phyloP scores from a whole-genome alignment of 768 basidiomycete species.

The Lactarius hatsudake region DNA sequence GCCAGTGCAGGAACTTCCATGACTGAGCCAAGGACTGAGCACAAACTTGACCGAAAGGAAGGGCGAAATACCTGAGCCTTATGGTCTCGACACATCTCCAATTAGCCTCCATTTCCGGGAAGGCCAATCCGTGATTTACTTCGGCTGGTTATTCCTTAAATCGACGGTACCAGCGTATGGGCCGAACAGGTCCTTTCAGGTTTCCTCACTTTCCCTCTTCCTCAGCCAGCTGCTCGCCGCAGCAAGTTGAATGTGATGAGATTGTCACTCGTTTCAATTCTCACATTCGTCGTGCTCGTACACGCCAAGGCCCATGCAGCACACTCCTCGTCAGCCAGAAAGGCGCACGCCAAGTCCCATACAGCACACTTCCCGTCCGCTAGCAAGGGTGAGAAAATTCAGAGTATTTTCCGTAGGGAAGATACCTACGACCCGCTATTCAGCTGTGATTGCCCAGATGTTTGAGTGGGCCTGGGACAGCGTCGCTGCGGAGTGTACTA shows the following conservation, averaged over 20 bases:
- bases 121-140: too few relatives aligned
- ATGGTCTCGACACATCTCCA: too few relatives aligned
- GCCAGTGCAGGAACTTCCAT: too few relatives aligned
- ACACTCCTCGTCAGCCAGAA: too few relatives aligned
- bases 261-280: background rate
- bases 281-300: background rate
- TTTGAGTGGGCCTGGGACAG: conserved; percentile 61
- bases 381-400: background rate
- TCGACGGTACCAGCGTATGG: too few relatives aligned
- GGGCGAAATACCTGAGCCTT: too few relatives aligned
- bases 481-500: conserved; percentile 60
- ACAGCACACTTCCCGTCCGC: background rate
- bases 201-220: background rate
- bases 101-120: too few relatives aligned
- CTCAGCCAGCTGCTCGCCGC: background rate
- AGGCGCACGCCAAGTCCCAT: background rate
- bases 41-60: too few relatives aligned
- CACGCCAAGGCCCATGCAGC: background rate
- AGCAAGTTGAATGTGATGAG: background rate
- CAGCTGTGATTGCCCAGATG: conserved; percentile 62
- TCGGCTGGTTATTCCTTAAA: too few relatives aligned
- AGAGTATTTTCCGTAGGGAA: too few relatives aligned
- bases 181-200: background rate
- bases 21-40: too few relatives aligned
- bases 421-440: background rate